A percentile compares a stretch with the other conserved stretches of the same genome.
These are phyloP conservation scores for Pythium folliculosum DNA, from an alignment of 352 stramenopile species.

Conservation along the genomic window DNA sequence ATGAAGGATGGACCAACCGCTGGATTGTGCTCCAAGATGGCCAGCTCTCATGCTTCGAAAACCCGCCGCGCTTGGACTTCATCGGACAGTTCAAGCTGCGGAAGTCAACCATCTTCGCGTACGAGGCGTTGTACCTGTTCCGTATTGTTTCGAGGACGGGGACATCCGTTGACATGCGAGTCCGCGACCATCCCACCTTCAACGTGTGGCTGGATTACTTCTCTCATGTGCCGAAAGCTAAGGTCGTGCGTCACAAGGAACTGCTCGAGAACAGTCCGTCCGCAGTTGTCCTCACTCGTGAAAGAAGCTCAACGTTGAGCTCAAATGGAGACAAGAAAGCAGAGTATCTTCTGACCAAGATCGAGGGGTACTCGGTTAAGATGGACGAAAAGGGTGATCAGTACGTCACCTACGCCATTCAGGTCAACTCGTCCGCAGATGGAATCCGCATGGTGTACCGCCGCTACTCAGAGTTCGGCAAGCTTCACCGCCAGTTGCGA, in stretches of 20 bases:
- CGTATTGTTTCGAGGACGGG: constrained; percentile 68
- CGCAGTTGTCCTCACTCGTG: constrained; percentile 70
- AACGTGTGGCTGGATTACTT: constrained; percentile 75
- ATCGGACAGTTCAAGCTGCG: constrained; percentile 70
- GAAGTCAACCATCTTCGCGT: constrained; percentile 69
- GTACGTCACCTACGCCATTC: constrained; percentile 79
- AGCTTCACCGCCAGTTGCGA: constrained; percentile 70
- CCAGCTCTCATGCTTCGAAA: constrained; percentile 78
- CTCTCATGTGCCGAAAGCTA: constrained; percentile 47
- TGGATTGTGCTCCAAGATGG: constrained; percentile 84
- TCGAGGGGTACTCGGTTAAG: constrained; percentile 69
- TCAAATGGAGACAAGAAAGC: constrained; percentile 29
- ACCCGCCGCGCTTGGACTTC: constrained; percentile 74
- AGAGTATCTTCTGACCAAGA: constrained; percentile 81
- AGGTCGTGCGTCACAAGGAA: constrained; percentile 74
- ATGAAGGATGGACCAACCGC: constrained; percentile 79
- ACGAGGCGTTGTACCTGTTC: constrained; percentile 75
- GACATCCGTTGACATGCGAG: constrained; percentile 76
- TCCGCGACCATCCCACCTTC: constrained; percentile 77
- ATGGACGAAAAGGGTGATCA: constrained; percentile 72
- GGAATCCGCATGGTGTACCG: constrained; percentile 75
- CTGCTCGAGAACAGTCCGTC: constrained; percentile 80
- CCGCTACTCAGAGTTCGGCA: constrained; percentile 79
- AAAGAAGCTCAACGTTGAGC: constrained; percentile 27
- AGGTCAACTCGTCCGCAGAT: constrained; percentile 65